Percentiles rank a stretch among this genome's conserved stretches.
Evolutionary conservation across 148 eudicot species (phyloP).

Genomic region (Cornus kousa): DNA sequence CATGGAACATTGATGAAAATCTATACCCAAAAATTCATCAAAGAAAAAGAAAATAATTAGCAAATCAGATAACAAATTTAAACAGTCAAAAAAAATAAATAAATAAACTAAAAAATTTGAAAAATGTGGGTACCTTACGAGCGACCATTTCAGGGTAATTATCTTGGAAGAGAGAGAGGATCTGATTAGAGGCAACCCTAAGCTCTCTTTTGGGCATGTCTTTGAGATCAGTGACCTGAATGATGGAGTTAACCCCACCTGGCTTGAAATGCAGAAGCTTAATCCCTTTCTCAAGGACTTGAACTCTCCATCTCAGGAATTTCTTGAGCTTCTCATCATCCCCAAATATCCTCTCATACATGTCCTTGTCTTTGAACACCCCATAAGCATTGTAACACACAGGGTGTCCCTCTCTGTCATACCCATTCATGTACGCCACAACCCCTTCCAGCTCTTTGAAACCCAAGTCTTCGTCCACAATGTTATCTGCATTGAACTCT

Average conservation of each 20-base stretch:
- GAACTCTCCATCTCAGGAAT: constrained; percentile 93
- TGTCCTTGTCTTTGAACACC: constrained; percentile 75
- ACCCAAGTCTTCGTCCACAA: constrained; percentile 67
- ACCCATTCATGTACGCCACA: constrained; percentile 90
- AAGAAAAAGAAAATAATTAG: constrained; percentile 1
- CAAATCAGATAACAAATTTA: not conserved
- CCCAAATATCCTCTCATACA: constrained; percentile 73
- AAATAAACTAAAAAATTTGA: too few relatives aligned
- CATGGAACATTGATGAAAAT: constrained; percentile 96
- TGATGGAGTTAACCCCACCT: constrained; percentile 82
- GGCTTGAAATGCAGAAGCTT: constrained; percentile 71
- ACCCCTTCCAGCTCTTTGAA: constrained; percentile 76
- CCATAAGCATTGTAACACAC: constrained; percentile 94
- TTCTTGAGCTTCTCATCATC: constrained; percentile 69
- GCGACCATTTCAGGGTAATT: constrained; percentile 99
- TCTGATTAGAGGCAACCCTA: constrained; percentile 80
- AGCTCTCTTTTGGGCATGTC: constrained; percentile 95
- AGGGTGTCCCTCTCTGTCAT: constrained; percentile 73
- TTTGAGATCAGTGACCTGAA: constrained; percentile 90
- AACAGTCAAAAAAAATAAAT: not conserved
- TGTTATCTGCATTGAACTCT: constrained; percentile 57
- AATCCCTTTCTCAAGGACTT: constrained; percentile 82
- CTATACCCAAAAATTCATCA: constrained; percentile 26
- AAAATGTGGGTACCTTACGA: constrained; percentile 48
- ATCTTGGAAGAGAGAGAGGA: constrained; percentile 81